phyloP scores from a whole-genome alignment of 345 rosid species.

The Laguncularia racemosa region DNA sequence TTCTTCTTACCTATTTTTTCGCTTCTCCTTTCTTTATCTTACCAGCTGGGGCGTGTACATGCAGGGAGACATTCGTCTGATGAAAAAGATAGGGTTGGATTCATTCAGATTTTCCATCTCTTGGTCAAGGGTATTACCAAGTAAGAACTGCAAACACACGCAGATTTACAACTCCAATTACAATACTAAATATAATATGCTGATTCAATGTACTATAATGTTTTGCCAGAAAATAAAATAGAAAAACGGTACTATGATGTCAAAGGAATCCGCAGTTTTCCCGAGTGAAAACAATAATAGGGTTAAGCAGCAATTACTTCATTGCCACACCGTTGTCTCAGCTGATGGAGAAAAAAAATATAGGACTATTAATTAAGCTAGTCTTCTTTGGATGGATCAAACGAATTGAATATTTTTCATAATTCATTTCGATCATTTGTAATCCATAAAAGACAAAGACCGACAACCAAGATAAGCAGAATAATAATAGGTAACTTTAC shows the following conservation, averaged over 20 bases:
- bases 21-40: not conserved
- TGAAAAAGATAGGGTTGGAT: conserved; percentile 23
- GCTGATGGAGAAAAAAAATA: no score
- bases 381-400: no score
- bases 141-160: conserved; percentile 7
- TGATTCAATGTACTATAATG: not conserved
- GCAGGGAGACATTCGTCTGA: conserved; percentile 20
- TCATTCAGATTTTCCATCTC: conserved; percentile 25
- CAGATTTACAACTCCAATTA: not conserved
- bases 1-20: not conserved
- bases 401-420: not conserved
- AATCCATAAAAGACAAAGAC: not conserved
- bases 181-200: not conserved
- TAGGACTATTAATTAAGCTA: no score
- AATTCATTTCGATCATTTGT: not conserved
- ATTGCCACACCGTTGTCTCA: no score
- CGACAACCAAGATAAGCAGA: no score
- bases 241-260: no score
- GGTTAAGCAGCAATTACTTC: no score
- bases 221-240: not conserved
- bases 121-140: conserved; percentile 25
- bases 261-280: no score
- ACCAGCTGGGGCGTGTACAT: not conserved
- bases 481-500: no score
- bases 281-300: no score